Base-by-base conservation (phyloP, 371 early-diverging fungal species). In the Mucor sp. region DNA sequence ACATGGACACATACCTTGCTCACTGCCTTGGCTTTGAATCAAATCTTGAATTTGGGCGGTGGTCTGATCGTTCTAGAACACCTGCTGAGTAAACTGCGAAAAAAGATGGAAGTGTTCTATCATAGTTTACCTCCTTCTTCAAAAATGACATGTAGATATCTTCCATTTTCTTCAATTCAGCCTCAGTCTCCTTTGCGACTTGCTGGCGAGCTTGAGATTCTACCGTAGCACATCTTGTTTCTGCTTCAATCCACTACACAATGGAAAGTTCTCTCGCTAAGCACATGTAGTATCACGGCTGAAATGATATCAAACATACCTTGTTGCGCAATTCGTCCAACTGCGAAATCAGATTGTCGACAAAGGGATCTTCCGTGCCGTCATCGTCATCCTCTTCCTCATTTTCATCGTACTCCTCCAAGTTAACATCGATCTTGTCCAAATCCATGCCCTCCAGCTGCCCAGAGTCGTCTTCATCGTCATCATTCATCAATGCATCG, bases 201-300 rank as follows among this genome's bases (percentile, higher is more conserved):
- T 84, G 84, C 19, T 80, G 77, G 17, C 89, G 78, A 25, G 85
- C 78, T 41, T 84, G 84, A 21, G 82, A 70, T 67, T 91, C 90
- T 41, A 89, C 71, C 3, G 72, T 69, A n/a, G 83, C 70, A 60
- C 78, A 81, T 15, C 84, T 78, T 32, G 80, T 77, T 74, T 89
- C 89, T 19, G 86, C 81, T 32, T 83, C 87, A 21, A 82, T 73
- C 74, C 87, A 85, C 81, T 83, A 53, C 35, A 37, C 2, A 12
- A 37, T 14, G 8, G 44, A 32, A 7, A 32, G 37, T 44, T 43
- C 7, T 23, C 32, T 6, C n/a, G 28, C 32, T 56, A 9, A 27
- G 27, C 53, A 53, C 3, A 9, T 53, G 2, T 12, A 4, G 2
- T 12, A 4, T 21, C 50, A 9, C 15, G 23, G 2, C 7, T n/a